Evolutionary conservation across 148 eudicot species (phyloP), one percentile per base, ranked within the genome.

Genomic region (Arctostaphylos glauca): DNA sequence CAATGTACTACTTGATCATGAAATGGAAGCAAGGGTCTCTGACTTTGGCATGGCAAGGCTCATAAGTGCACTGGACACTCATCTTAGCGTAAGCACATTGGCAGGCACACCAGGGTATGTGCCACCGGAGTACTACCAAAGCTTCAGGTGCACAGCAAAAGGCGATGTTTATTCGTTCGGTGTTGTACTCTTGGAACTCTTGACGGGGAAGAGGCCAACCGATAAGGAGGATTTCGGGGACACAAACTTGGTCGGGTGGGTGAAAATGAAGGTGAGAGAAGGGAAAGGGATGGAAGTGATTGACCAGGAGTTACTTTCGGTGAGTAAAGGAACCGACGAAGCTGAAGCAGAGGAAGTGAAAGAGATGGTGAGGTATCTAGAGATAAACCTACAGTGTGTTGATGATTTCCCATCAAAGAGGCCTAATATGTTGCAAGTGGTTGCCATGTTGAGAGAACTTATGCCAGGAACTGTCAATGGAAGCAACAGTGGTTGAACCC

Each of bases 21-120:
- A 96, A 50, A 83, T 96, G 93, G 97, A 96, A 43, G 94, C 99
- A 3, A 75, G 98, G 46, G 97, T 96, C 4, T 94, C 99, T 0
- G 99, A 96, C 77, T 96, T 96, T 47, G 99, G 99, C 5, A 94
- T 96, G 99, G 99, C 99, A 38, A 90, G 98, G 86, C 92, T 96
- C 12, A 96, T 96, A 31, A 96, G 97, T 80, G 99, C 99, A 3
- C 91, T 96, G 0, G 99, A 96, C 83, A 96, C 99, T 25, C 99
- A 96, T 83, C 83, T 96, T 15, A 96, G 99, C 67, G 99, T 96
- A 50, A 96, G 99, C 88, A 92, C 99, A 19, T 87, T 96, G 15
- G 99, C 99, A 1, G 99, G 99, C 6, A 96, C 99, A 6, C 99
- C 99, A 1, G 99, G 99, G 5, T 96, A 96, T 48, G 99, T 96